These are phyloP conservation scores for Trypanosoma theileri DNA, from an alignment of 208 protist species.

Conservation along the genomic window DNA sequence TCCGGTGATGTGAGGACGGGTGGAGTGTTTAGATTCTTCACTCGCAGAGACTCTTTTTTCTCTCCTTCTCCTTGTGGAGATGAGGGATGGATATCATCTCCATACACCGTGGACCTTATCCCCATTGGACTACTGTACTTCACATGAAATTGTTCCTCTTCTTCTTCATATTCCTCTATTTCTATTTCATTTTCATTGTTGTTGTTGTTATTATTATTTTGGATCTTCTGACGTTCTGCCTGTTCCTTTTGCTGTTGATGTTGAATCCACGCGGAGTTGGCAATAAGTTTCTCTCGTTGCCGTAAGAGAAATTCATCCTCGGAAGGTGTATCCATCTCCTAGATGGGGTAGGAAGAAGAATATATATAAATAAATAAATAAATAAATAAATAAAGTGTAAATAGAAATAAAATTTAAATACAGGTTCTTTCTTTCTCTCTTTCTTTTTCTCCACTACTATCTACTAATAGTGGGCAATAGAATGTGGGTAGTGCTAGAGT, in stretches of 20 bases:
- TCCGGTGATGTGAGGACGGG: neutral
- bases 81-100: no score
- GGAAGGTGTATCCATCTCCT: conserved; percentile 9
- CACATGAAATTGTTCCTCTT: neutral
- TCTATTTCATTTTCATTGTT: neutral
- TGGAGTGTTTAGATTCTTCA: neutral
- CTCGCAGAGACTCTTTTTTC: neutral
- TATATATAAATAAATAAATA: neutral
- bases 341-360: no score
- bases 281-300: conserved; percentile 21
- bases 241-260: conserved; percentile 4
- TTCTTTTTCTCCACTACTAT: neutral
- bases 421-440: neutral
- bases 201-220: neutral
- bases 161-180: neutral
- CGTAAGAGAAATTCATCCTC: conserved; percentile 18
- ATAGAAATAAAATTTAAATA: neutral
- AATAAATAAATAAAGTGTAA: neutral
- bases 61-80: neutral
- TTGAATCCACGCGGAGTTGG: conserved; percentile 22
- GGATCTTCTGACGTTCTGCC: neutral
- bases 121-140: neutral
- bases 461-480: neutral
- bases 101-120: no score
- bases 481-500: neutral